Percentiles rank a stretch among this genome's conserved stretches.
phyloP scores from a whole-genome alignment of 2,329 filamentous ascomycete genomes.

The Hypoxylon rubiginosum region DNA sequence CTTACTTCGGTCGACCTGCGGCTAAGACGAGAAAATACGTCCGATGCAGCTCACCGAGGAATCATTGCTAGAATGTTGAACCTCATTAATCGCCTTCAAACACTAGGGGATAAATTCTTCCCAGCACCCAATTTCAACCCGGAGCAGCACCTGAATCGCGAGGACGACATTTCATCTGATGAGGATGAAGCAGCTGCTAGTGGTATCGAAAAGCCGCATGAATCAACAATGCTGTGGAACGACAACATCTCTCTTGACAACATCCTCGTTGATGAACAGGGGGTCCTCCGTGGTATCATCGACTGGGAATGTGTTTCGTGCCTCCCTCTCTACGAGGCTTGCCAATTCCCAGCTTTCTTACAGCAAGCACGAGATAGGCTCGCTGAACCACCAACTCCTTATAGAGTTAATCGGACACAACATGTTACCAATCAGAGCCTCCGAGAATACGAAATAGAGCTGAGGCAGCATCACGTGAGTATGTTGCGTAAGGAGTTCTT shows the following conservation, averaged over 20 bases:
- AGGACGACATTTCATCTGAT: constrained; percentile 16
- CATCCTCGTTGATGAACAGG: constrained; percentile 52
- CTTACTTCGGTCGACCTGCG: constrained; percentile 40
- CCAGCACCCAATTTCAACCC: constrained; percentile 5
- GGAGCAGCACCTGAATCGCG: not conserved
- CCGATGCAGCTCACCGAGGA: constrained; percentile 20
- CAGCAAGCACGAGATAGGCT: constrained; percentile 42
- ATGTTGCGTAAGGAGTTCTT: constrained; percentile 46
- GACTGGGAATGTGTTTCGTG: constrained; percentile 54
- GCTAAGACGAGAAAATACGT: constrained; percentile 12
- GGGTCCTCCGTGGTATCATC: constrained; percentile 50
- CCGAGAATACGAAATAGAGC: constrained; percentile 36
- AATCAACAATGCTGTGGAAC: constrained; percentile 51
- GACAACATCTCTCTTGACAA: constrained; percentile 52
- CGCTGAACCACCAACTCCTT: constrained; percentile 33
- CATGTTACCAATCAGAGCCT: constrained; percentile 1
- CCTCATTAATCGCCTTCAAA: constrained; percentile 40
- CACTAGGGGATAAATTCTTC: constrained; percentile 38
- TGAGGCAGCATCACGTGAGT: constrained; percentile 46
- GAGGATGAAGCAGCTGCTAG: constrained; percentile 8
- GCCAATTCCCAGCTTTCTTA: constrained; percentile 51
- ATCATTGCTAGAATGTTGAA: constrained; percentile 34
- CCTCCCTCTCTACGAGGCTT: constrained; percentile 50
- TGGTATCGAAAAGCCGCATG: constrained; percentile 1
- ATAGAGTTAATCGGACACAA: constrained; percentile 12